Conservation (phyloP, 371 early-diverging fungal genomes). For the Lichtheimia ornata region DNA sequence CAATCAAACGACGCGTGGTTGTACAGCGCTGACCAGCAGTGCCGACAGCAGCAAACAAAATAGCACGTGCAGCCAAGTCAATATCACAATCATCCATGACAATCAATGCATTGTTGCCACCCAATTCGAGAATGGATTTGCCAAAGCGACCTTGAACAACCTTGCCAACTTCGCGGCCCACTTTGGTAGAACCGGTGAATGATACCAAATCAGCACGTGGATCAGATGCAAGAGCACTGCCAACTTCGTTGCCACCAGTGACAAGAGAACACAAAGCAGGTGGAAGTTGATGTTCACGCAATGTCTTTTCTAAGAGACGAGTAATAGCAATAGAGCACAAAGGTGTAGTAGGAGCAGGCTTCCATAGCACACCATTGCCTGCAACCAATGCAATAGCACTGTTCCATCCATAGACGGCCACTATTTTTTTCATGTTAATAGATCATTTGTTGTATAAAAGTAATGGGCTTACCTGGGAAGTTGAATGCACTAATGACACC, state of each 20-base stretch:
- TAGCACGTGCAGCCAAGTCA: conserved; percentile 87
- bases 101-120: conserved; percentile 96
- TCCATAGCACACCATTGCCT: conserved; percentile 95
- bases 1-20: conserved; percentile 89
- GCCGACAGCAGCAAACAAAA: conserved; percentile 96
- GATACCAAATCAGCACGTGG: conserved; percentile 79
- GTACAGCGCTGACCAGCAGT: conserved; percentile 98
- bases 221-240: conserved; percentile 75
- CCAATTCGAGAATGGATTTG: conserved; percentile 85
- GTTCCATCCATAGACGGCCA: conserved; percentile 91
- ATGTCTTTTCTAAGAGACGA: conserved; percentile 82
- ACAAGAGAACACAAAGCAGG: conserved; percentile 89
- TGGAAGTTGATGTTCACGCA: conserved; percentile 84
- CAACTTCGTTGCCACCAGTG: conserved; percentile 89
- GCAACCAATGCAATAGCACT: conserved; percentile 88
- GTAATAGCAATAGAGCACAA: conserved; percentile 89
- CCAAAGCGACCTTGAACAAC: conserved; percentile 90
- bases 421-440: conserved; percentile 22
- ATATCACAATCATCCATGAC: conserved; percentile 94
- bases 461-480: conserved; percentile 60
- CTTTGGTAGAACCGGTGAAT: conserved; percentile 89
- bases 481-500: conserved; percentile 97
- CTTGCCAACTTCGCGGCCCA: conserved; percentile 76
- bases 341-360: conserved; percentile 91
- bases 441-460: not conserved